Conservation (phyloP, 257 asterid species). For the Dorcoceras hygrometricum region DNA sequence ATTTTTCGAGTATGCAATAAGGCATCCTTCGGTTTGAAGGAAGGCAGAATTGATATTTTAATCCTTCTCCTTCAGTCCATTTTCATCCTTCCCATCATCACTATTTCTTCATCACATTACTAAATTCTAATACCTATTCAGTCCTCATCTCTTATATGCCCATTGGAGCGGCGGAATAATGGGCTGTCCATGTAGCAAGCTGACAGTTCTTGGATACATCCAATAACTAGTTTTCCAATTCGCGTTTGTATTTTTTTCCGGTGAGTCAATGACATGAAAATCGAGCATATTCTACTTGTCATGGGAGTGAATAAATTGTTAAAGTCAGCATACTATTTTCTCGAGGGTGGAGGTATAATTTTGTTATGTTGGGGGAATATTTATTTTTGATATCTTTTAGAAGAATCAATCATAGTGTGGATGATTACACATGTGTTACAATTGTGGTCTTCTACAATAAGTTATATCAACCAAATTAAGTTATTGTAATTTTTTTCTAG, state of each 20-base stretch:
- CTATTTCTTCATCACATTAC: neutral
- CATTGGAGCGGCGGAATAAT: conserved; percentile 14
- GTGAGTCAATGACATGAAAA: neutral
- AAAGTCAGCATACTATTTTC: conserved; percentile 1
- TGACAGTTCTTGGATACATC: conserved; percentile 1
- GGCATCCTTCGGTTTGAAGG: neutral
- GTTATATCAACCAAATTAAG: conserved; percentile 17
- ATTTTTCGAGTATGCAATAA: conserved; percentile 3
- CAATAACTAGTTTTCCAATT: neutral
- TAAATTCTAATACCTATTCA: neutral
- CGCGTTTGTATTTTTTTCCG: neutral
- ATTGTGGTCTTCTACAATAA: conserved; percentile 14
- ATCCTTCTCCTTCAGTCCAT: neutral
- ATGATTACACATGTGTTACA: neutral
- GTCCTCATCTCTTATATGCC: neutral
- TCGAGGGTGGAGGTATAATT: neutral
- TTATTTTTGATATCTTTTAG: neutral
- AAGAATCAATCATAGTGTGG: neutral
- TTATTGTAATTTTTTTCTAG: conserved; percentile 41
- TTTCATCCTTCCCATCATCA: neutral
- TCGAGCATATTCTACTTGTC: neutral
- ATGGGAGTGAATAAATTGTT: neutral
- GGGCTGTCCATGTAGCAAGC: conserved; percentile 6
- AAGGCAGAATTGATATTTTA: conserved; percentile 4
- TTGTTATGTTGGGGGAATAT: neutral